phyloP scores from a whole-genome alignment of 2,329 filamentous ascomycete species.

The Fusarium sp. region DNA sequence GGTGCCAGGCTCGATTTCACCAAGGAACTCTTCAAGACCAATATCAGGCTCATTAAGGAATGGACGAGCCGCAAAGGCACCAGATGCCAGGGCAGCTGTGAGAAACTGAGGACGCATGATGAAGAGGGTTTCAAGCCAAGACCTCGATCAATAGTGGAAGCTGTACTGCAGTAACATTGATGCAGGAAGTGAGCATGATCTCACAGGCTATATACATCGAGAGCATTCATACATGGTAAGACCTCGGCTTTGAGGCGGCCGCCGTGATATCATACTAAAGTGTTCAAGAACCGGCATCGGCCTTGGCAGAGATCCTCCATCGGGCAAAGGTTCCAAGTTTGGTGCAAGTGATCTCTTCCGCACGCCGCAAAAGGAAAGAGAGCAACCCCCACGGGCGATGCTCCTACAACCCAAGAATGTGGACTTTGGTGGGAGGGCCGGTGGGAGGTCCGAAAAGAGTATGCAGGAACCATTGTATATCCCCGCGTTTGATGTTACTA shows the following conservation, averaged over 20 bases:
- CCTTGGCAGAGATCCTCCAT: background rate
- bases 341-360: background rate
- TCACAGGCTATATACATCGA: background rate
- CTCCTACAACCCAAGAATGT: background rate
- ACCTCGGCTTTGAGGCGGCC: background rate
- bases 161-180: background rate
- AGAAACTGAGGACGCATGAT: background rate
- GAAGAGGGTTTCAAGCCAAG: background rate
- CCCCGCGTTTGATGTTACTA: background rate
- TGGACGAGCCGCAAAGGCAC: background rate
- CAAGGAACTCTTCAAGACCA: background rate
- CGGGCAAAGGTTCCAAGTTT: background rate
- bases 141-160: background rate
- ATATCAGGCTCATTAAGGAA: background rate
- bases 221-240: background rate
- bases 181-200: background rate
- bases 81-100: background rate
- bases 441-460: background rate
- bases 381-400: background rate
- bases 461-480: background rate
- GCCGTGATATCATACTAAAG: background rate
- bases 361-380: background rate
- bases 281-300: background rate
- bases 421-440: background rate
- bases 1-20: background rate